Percentiles rank a stretch among this genome's conserved stretches.
Conservation (phyloP, 805 yeast genomes). For the Lipomyces oligophaga region DNA sequence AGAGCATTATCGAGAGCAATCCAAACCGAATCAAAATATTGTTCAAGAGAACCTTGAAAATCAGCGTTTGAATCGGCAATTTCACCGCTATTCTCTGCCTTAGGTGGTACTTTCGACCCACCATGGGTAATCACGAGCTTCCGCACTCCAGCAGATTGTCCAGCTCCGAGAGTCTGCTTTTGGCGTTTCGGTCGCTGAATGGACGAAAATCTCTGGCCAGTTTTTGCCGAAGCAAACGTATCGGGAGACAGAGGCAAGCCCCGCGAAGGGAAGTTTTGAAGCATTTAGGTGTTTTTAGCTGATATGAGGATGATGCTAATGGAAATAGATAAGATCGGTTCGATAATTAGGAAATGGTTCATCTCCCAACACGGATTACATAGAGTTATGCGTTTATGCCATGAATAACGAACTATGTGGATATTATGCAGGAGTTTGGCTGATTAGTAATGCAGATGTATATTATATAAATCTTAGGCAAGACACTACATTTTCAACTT, state of each 20-base stretch:
- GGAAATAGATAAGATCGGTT: too few species aligned
- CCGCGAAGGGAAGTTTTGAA: constrained; percentile 25
- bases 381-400: too few species aligned
- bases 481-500: too few species aligned
- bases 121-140: constrained; percentile 12
- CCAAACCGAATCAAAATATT: constrained; percentile 20
- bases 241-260: constrained; percentile 16
- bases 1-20: constrained; percentile 12
- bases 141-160: constrained; percentile 20
- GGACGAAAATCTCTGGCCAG: constrained; percentile 7
- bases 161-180: constrained; percentile 14
- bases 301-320: too few species aligned
- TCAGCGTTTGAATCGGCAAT: background rate
- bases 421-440: too few species aligned
- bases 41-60: constrained; percentile 2
- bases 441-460: too few species aligned
- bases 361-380: too few species aligned
- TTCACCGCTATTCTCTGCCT: too few species aligned
- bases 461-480: too few species aligned
- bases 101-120: background rate
- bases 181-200: constrained; percentile 22
- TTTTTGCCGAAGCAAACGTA: background rate
- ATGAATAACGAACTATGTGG: too few species aligned
- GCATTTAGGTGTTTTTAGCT: too few species aligned
- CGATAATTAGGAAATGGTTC: too few species aligned